A percentile compares a stretch with the other conserved stretches of the same genome.
These are phyloP conservation scores for Botrytis fragariae DNA, from an alignment of 2,329 filamentous ascomycete genomes.

Conservation along the genomic window DNA sequence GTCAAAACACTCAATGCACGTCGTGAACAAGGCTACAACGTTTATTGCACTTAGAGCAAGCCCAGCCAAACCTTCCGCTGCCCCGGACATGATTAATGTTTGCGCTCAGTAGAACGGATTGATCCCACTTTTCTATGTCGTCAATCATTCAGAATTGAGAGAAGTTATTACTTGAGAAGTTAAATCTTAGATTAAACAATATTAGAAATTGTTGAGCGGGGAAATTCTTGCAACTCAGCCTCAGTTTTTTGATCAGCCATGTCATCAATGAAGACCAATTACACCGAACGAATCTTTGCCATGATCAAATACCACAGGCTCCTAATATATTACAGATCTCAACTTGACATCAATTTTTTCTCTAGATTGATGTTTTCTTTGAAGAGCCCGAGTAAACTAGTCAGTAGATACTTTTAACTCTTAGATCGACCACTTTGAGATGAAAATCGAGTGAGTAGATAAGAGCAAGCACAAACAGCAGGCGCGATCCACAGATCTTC, in stretches of 20 bases:
- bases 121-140: neutral
- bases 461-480: neutral
- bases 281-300: too few species aligned
- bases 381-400: rapidly evolving
- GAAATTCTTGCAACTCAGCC: neutral
- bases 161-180: neutral
- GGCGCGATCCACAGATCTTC: neutral
- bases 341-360: neutral
- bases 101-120: neutral
- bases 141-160: neutral
- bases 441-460: neutral
- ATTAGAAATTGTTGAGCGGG: neutral
- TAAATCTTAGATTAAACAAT: neutral
- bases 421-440: neutral
- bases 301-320: neutral
- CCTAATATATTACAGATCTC: too few species aligned
- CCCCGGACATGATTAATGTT: constrained; percentile 8
- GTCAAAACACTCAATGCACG: constrained; percentile 35
- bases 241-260: neutral
- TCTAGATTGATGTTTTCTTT: neutral
- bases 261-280: neutral
- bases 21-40: constrained; percentile 31
- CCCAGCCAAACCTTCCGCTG: constrained; percentile 22
- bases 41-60: constrained; percentile 29
- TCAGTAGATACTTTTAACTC: neutral